A percentile compares a stretch with the other conserved stretches of the same genome.
Evolutionary conservation across 2,329 filamentous ascomycete genomes (phyloP).

Genomic region (Nigrograna mackinnonii): DNA sequence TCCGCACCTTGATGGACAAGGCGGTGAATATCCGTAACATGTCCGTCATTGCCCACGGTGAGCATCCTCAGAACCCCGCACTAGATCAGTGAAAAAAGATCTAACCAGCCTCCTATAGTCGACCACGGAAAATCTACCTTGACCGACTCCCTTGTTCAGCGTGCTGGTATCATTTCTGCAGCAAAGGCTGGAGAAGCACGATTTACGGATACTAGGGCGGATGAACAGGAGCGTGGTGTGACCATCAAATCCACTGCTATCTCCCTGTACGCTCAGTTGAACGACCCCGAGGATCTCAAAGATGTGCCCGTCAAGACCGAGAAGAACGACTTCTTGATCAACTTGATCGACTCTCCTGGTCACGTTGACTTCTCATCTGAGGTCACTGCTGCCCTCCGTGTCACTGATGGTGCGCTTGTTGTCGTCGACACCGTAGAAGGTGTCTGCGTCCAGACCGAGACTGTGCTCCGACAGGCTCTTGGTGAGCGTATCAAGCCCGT

Average conservation of each 20-base stretch:
- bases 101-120: conserved; percentile 57
- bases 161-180: conserved; percentile 98
- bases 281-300: conserved; percentile 84
- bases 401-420: conserved; percentile 98
- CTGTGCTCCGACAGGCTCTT: conserved; percentile 96
- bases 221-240: conserved; percentile 99
- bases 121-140: conserved; percentile 99
- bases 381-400: conserved; percentile 98
- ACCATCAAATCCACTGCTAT: conserved; percentile 99
- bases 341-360: conserved; percentile 99
- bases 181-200: conserved; percentile 95
- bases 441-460: conserved; percentile 99
- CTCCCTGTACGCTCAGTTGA: conserved; percentile 89
- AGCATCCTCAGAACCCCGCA: conserved; percentile 31
- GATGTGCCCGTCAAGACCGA: conserved; percentile 89
- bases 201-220: conserved; percentile 94
- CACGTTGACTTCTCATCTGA: conserved; percentile 99
- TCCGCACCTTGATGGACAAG: conserved; percentile 79
- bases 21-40: conserved; percentile 84
- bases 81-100: no score
- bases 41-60: conserved; percentile 99
- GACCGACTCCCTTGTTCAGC: conserved; percentile 98
- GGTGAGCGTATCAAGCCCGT: conserved; percentile 99
- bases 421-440: conserved; percentile 99
- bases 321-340: conserved; percentile 98